Conservation (phyloP, 2,329 filamentous ascomycete species). For the Sarocladiaceae sp. region DNA sequence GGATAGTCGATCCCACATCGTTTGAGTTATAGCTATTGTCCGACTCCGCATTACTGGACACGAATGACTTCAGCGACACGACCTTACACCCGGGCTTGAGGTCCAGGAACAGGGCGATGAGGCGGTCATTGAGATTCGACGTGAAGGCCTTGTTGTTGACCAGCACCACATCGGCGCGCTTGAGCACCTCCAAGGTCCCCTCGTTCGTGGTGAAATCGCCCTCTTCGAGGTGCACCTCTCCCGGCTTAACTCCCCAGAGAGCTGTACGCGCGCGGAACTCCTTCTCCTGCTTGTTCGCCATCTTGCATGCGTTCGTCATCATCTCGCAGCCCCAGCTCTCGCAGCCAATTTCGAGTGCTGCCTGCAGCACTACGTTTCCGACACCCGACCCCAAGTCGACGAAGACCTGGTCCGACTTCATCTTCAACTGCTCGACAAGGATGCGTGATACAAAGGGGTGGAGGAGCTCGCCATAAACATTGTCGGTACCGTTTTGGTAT, state of each 20-base stretch:
- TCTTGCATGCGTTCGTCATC: slow-evolving; percentile 82
- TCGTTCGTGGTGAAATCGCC: slow-evolving; percentile 77
- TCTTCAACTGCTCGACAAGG: slow-evolving; percentile 65
- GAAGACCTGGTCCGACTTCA: slow-evolving; percentile 81
- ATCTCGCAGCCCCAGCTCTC: slow-evolving; percentile 96
- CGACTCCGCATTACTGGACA: slow-evolving; percentile 53
- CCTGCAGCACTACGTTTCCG: slow-evolving; percentile 91
- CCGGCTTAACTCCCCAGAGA: slow-evolving; percentile 81
- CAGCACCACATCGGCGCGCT: slow-evolving; percentile 86
- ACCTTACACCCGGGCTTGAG: slow-evolving; percentile 86
- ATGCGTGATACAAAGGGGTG: slow-evolving; percentile 79
- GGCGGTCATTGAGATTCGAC: slow-evolving; percentile 73
- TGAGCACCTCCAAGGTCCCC: slow-evolving; percentile 65
- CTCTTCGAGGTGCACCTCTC: slow-evolving; percentile 69
- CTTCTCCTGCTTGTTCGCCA: slow-evolving; percentile 71
- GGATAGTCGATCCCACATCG: slow-evolving; percentile 73
- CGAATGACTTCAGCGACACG: slow-evolving; percentile 87
- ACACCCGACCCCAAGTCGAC: slow-evolving; percentile 94
- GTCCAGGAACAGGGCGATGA: slow-evolving; percentile 88
- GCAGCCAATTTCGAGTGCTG: slow-evolving; percentile 86
- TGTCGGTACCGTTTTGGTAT: slow-evolving; percentile 86
- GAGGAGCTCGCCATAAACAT: slow-evolving; percentile 89
- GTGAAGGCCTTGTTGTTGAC: slow-evolving; percentile 98
- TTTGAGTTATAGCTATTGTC: slow-evolving; percentile 71
- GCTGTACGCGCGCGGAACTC: slow-evolving; percentile 83